Conservation (phyloP, 768 basidiomycete species). For the Phallus indusiatus region DNA sequence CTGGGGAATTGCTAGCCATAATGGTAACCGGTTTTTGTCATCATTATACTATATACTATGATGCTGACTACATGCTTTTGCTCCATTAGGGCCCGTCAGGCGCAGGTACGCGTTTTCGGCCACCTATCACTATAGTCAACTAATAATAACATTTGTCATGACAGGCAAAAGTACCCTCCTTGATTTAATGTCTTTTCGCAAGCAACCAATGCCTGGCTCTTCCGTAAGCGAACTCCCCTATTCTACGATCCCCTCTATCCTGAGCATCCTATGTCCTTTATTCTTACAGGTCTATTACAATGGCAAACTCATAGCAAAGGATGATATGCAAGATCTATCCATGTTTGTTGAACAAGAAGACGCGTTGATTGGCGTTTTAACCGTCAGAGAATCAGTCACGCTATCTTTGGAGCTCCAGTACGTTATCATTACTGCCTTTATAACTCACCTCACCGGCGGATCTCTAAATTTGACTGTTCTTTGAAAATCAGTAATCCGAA, state of each 20-base stretch:
- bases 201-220: background rate
- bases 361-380: conserved; percentile 46
- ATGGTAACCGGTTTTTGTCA: background rate
- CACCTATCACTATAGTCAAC: background rate
- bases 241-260: background rate
- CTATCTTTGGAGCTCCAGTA: background rate
- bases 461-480: background rate
- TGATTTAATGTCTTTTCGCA: background rate
- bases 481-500: conserved; percentile 11
- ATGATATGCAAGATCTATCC: conserved; percentile 30
- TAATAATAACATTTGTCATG: background rate
- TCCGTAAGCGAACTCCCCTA: background rate
- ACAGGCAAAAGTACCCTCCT: background rate
- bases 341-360: conserved; percentile 55
- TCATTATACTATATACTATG: no score
- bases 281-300: background rate
- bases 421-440: conserved; percentile 33
- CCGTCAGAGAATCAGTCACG: conserved; percentile 44
- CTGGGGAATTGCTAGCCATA: background rate
- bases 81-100: background rate
- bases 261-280: background rate
- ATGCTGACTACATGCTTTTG: background rate
- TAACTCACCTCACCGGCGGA: conserved; percentile 40
- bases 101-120: background rate
- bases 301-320: conserved; percentile 12